Evolutionary conservation across 768 basidiomycete genomes (phyloP).

Genomic region (Pleurotus eryngii): DNA sequence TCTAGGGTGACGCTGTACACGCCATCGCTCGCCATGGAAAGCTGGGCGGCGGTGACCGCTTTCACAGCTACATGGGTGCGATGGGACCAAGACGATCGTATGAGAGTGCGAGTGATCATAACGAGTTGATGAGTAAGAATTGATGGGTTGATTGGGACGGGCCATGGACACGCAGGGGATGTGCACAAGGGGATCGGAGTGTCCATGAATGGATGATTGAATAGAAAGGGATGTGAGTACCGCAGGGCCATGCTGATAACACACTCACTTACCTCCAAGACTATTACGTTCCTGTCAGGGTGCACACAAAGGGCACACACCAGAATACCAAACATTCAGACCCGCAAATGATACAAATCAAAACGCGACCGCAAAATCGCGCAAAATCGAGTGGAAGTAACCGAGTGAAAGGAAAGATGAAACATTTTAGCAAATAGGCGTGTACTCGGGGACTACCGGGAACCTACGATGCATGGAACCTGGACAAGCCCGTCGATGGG

Average conservation of each 20-base stretch:
- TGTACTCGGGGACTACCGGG: background rate
- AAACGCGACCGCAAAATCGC: no score
- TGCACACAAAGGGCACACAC: no score
- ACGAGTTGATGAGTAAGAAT: no score
- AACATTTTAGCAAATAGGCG: slow-evolving; percentile 4
- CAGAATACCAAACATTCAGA: no score
- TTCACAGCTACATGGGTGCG: slow-evolving; percentile 64
- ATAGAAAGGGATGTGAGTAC: no score
- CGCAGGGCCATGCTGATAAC: background rate
- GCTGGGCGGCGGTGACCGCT: slow-evolving; percentile 89
- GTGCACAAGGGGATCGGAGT: no score
- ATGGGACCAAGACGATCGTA: slow-evolving; percentile 1
- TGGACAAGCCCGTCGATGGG: slow-evolving; percentile 92
- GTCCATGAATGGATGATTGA: no score
- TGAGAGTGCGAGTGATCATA: background rate
- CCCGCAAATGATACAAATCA: no score
- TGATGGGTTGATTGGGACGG: no score
- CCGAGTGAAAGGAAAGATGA: background rate
- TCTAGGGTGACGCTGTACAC: slow-evolving; percentile 86
- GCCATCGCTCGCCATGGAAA: slow-evolving; percentile 90
- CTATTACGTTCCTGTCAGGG: slow-evolving; percentile 71
- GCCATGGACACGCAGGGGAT: no score
- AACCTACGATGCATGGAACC: slow-evolving; percentile 88
- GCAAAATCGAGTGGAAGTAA: background rate
- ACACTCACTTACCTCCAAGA: slow-evolving; percentile 58